Conservation (phyloP, 1,284 basidiomycete species). For the Puccinia polysora region DNA sequence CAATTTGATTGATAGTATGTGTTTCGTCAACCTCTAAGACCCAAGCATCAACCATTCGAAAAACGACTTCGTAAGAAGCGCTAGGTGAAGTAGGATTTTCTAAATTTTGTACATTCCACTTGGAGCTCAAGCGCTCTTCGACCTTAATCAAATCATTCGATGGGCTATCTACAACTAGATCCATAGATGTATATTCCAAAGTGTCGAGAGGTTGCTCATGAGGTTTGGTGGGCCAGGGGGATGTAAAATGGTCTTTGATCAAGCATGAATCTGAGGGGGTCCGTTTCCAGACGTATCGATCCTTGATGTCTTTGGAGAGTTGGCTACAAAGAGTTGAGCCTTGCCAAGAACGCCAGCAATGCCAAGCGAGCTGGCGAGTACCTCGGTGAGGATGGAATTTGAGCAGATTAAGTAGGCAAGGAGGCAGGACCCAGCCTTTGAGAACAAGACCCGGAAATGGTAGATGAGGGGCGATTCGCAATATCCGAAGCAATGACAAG, state of each 20-base stretch:
- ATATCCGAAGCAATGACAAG: conserved; percentile 20
- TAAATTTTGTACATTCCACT: conserved; percentile 22
- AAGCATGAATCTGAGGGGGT: not conserved
- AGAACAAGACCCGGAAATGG: conserved; percentile 39
- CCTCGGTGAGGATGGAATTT: conserved; percentile 38
- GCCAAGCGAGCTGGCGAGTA: conserved; percentile 38
- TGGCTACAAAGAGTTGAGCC: conserved; percentile 18
- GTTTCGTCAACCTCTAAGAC: conserved; percentile 35
- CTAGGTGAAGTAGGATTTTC: not conserved
- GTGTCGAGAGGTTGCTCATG: not conserved
- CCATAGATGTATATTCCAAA: not conserved
- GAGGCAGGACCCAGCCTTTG: conserved; percentile 26
- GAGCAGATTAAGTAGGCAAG: conserved; percentile 15
- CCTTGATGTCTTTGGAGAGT: conserved; percentile 12
- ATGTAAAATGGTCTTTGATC: conserved; percentile 18
- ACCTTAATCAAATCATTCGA: conserved; percentile 26
- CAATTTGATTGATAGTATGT: not conserved
- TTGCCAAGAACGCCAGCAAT: conserved; percentile 41
- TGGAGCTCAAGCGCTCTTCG: conserved; percentile 36
- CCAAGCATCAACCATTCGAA: conserved; percentile 36
- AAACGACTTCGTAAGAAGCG: conserved; percentile 29
- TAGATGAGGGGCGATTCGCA: conserved; percentile 37
- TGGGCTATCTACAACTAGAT: conserved; percentile 7
- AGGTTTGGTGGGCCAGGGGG: conserved; percentile 12
- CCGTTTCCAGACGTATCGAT: conserved; percentile 34